Evolutionary conservation across 106 monocot genomes (phyloP).

Genomic region (Platanthera zijinensis): DNA sequence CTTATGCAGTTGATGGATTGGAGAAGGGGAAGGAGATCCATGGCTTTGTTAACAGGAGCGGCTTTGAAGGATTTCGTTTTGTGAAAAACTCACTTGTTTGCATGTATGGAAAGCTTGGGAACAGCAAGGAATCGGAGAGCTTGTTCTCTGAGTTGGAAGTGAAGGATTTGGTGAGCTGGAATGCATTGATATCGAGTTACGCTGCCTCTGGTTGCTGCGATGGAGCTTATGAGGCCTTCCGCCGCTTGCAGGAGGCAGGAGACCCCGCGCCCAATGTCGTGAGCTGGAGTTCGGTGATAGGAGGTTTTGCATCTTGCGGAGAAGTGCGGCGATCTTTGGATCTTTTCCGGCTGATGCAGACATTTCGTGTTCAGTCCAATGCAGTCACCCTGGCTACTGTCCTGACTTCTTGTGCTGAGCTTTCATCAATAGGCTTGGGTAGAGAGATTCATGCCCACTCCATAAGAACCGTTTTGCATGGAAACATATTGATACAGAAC

Average conservation of each 20-base stretch:
- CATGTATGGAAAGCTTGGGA: constrained; percentile 60
- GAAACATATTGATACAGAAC: constrained; percentile 29
- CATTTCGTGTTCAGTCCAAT: constrained; percentile 17
- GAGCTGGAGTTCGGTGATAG: constrained; percentile 53
- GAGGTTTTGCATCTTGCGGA: constrained; percentile 26
- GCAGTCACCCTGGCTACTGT: constrained; percentile 30
- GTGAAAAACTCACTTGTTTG: constrained; percentile 61
- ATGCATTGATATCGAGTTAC: constrained; percentile 60
- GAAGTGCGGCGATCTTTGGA: constrained; percentile 24
- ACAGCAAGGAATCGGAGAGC: constrained; percentile 25
- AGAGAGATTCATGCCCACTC: constrained; percentile 39
- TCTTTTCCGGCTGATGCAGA: constrained; percentile 38
- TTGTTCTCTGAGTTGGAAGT: constrained; percentile 19
- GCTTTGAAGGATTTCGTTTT: constrained; percentile 36
- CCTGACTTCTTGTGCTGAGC: constrained; percentile 31
- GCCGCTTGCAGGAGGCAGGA: constrained; percentile 13
- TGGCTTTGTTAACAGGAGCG: constrained; percentile 21
- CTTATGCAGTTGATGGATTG: constrained; percentile 21
- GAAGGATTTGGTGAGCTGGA: constrained; percentile 55
- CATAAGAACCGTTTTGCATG: constrained; percentile 17
- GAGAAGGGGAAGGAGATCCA: constrained; percentile 41
- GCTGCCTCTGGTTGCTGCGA: constrained; percentile 33
- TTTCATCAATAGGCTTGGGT: constrained; percentile 27
- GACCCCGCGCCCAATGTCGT: constrained; percentile 30
- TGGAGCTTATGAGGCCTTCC: constrained; percentile 42